Percentiles rank a stretch among this genome's conserved stretches.
These are phyloP conservation scores for Coemansia sp. DNA, from an alignment of 192 early-diverging fungal species.

Conservation along the genomic window DNA sequence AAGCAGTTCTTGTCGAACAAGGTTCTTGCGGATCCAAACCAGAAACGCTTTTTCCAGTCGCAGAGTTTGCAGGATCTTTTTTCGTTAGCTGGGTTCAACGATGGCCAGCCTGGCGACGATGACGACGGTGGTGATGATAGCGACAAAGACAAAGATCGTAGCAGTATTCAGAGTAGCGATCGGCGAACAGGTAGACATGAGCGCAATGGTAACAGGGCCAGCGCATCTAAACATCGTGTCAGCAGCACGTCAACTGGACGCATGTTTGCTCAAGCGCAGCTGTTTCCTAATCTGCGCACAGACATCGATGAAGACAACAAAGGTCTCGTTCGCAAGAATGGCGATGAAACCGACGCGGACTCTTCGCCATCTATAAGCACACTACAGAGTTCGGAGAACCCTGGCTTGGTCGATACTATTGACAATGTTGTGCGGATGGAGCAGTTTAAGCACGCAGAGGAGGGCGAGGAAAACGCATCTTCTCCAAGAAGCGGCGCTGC, in stretches of 20 bases:
- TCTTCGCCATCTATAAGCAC: background rate
- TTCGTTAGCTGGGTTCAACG: constrained; percentile 58
- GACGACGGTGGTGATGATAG: constrained; percentile 12
- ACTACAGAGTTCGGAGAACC: background rate
- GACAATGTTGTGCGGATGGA: constrained; percentile 33
- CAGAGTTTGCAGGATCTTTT: constrained; percentile 87
- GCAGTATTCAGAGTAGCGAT: background rate
- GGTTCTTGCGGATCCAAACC: constrained; percentile 86
- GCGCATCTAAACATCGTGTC: background rate
- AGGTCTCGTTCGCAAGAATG: constrained; percentile 9
- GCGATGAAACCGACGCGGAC: constrained; percentile 3
- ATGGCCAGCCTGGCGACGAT: constrained; percentile 1
- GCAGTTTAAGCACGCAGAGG: constrained; percentile 16
- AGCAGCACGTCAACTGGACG: constrained; percentile 77
- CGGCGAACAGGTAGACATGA: background rate
- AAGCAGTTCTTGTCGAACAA: constrained; percentile 98
- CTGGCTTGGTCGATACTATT: constrained; percentile 27
- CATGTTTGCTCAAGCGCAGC: constrained; percentile 75
- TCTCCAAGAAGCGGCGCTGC: background rate
- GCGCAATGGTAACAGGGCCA: background rate
- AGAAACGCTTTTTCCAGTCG: constrained; percentile 86
- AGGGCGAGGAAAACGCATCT: constrained; percentile 2
- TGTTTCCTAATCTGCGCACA: constrained; percentile 33
- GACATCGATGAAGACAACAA: constrained; percentile 8
- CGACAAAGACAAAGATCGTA: background rate